These are phyloP conservation scores for Neophaeococcomyces aloes DNA, from an alignment of 2,329 filamentous ascomycete genomes.

Conservation along the genomic window DNA sequence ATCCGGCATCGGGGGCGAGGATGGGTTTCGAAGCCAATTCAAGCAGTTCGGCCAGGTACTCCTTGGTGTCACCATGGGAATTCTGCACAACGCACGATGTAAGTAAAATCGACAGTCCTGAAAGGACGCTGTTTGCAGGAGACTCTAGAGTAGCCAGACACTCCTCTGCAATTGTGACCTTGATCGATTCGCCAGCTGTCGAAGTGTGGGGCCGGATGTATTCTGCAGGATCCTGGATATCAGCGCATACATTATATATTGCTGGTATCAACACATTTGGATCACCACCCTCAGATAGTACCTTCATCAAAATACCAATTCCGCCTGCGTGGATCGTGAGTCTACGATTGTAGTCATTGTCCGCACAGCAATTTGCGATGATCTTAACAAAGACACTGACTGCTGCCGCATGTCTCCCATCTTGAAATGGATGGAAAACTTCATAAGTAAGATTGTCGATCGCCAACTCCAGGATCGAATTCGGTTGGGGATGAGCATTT, in stretches of 20 bases:
- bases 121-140: conserved; percentile 6
- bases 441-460: background rate
- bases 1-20: conserved; percentile 10
- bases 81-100: conserved; percentile 1
- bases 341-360: conserved; percentile 20
- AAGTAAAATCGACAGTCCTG: conserved; percentile 12
- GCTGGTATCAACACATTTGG: conserved; percentile 17
- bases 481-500: background rate
- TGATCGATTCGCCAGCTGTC: background rate
- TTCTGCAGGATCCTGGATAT: conserved; percentile 15
- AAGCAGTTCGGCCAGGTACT: conserved; percentile 15
- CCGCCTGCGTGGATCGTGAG: conserved; percentile 15
- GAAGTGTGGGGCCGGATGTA: background rate
- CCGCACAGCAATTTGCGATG: conserved; percentile 21
- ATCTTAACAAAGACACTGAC: conserved; percentile 9
- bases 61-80: conserved; percentile 5
- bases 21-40: conserved; percentile 18
- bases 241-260: conserved; percentile 20
- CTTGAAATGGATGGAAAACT: no score
- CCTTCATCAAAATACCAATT: conserved; percentile 12
- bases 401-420: background rate
- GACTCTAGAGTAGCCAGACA: conserved; percentile 11
- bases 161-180: conserved; percentile 16
- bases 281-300: conserved; percentile 8
- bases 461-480: conserved; percentile 4